phyloP scores from a whole-genome alignment of 2,329 filamentous ascomycete species.

The Colletotrichum trifolii region DNA sequence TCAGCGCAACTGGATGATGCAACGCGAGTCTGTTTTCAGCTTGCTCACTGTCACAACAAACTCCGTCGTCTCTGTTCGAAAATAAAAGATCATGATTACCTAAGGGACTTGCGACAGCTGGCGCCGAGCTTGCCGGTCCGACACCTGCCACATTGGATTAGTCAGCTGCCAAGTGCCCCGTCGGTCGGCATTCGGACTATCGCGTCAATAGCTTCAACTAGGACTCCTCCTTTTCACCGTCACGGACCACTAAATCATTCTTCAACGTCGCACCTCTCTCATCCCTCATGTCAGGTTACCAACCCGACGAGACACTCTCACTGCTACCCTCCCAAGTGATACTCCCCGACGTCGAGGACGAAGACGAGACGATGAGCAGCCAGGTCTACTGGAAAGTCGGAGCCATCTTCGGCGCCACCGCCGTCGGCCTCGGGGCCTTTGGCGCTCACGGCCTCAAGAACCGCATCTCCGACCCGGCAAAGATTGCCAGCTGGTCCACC shows the following conservation, averaged over 20 bases:
- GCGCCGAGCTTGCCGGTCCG: too few species aligned
- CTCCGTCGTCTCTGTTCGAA: too few species aligned
- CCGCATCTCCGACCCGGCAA: slow-evolving; percentile 66
- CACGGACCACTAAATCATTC: not conserved
- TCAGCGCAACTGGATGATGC: too few species aligned
- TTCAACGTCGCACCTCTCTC: not conserved
- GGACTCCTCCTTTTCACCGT: not conserved
- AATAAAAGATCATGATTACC: too few species aligned
- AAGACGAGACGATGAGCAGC: slow-evolving; percentile 38
- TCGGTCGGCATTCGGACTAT: slow-evolving; percentile 15
- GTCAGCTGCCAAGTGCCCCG: not conserved
- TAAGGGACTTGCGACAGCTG: too few species aligned
- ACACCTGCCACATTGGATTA: too few species aligned
- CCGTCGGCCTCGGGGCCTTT: slow-evolving; percentile 73
- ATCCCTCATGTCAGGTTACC: slow-evolving; percentile 18
- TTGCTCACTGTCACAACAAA: too few species aligned
- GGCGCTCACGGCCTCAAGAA: slow-evolving; percentile 75
- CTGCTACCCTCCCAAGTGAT: slow-evolving; percentile 5
- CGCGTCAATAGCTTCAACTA: not conserved
- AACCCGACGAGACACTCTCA: slow-evolving; percentile 12
- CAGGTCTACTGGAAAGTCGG: slow-evolving; percentile 69
- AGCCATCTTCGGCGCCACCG: slow-evolving; percentile 70
- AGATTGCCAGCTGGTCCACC: slow-evolving; percentile 70
- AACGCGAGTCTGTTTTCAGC: too few species aligned
- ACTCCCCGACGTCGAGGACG: not conserved